A percentile compares a stretch with the other conserved stretches of the same genome.
These are phyloP conservation scores for Trichoderma sp. DNA, from an alignment of 2,329 filamentous ascomycete species.

Conservation along the genomic window DNA sequence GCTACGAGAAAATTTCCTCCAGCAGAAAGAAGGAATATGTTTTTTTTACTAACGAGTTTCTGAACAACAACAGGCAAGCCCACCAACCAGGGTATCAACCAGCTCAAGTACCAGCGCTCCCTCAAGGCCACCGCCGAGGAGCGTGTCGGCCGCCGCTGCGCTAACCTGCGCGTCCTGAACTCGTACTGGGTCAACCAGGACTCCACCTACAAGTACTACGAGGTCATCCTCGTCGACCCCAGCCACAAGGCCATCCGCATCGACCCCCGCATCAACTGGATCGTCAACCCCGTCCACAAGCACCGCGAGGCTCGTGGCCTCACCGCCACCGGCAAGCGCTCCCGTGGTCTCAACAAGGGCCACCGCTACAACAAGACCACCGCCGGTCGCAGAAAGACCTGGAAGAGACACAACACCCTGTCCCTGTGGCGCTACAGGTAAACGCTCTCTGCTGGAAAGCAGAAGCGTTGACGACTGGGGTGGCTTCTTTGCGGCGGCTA, in stretches of 20 bases:
- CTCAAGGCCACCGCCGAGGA: constrained; percentile 98
- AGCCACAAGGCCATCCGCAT: constrained; percentile 99
- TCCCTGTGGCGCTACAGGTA: constrained; percentile 98
- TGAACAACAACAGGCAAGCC: constrained; percentile 76
- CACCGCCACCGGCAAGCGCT: constrained; percentile 99
- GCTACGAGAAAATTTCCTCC: neutral
- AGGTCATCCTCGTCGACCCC: constrained; percentile 99
- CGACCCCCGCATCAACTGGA: constrained; percentile 99
- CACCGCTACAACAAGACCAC: constrained; percentile 99
- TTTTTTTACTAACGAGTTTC: neutral
- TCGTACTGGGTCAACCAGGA: constrained; percentile 99
- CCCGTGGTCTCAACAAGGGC: constrained; percentile 98
- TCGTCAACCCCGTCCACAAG: constrained; percentile 99
- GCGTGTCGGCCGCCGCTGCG: constrained; percentile 98
- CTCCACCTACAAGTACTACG: constrained; percentile 99
- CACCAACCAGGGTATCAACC: constrained; percentile 99
- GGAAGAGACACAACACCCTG: constrained; percentile 99
- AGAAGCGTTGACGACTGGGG: constrained; percentile 11
- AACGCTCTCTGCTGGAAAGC: constrained; percentile 33
- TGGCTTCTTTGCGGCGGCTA: neutral
- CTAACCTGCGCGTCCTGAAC: constrained; percentile 99
- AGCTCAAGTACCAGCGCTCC: constrained; percentile 99
- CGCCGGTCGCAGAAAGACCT: constrained; percentile 98
- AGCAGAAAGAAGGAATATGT: neutral
- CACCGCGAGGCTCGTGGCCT: constrained; percentile 98